Base-by-base conservation (phyloP, 108 stramenopile genomes). In the Schizochytrium sp. region DNA sequence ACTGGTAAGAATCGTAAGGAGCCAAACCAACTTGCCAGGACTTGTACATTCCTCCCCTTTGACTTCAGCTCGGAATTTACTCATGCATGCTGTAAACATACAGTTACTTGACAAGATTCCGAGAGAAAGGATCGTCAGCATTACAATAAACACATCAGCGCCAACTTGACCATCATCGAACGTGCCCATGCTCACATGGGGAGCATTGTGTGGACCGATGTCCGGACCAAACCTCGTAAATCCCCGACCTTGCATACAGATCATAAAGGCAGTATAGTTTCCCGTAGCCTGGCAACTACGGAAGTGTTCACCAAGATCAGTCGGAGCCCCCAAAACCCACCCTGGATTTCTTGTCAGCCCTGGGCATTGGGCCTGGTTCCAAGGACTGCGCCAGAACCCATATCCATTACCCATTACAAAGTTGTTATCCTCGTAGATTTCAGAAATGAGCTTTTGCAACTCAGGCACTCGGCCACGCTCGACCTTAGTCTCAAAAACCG, bases 221-320 rank as follows among this genome's bases (percentile, higher is more conserved):
- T 83, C 76, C 47, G 76, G 50, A 17, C 76, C 76, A 7, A 19
- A 53, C n/a, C 50, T n/a, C 47, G 76, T 83, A 1, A 83, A 83
- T 0, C 76, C 76, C 28, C 53, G 47, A 10, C 76, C 76, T 42
- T 83, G 76, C 0, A 83, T 28, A 40, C 76, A 83, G 45, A 49
- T 42, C 50, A 55, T 55, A 28, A 83, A 83, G 0, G 15, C 53
- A 5, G 76, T 49, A 42, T 55, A 83, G 13, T 49, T 83, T 10
- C 15, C 47, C 28, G 76, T 53, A 5, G 2, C 47, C 10, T 55
- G 47, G 1, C 76, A 83, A 0, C 5, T 40, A 5, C 76, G 8
- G 15, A 83, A 55, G 45, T n/a, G 28, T n/a, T n/a, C n/a, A 19
- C 50, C 76, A 40, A 83, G 19, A n/a, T 47, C 5, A 17, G 50